Conservation (phyloP, 2,329 filamentous ascomycete species). For the Pseudovirgaria hyperparasitica region DNA sequence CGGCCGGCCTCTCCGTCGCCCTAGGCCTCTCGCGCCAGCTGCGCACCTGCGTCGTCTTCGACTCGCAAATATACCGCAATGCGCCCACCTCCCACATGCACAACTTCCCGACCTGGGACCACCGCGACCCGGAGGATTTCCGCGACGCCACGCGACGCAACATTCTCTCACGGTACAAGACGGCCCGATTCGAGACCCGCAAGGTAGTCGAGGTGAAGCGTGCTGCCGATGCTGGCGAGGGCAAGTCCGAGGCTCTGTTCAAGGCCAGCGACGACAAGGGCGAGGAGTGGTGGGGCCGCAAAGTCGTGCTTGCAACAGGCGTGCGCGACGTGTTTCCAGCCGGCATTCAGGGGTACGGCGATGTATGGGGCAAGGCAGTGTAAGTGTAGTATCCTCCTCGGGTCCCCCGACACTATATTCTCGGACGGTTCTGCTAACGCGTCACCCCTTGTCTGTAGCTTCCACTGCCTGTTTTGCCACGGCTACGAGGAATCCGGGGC, state of each 20-base stretch:
- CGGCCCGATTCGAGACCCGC: constrained; percentile 18
- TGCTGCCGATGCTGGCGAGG: constrained; percentile 8
- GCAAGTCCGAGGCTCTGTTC: constrained; percentile 13
- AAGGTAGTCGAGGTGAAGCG: constrained; percentile 11
- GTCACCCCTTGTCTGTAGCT: constrained; percentile 20
- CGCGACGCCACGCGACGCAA: constrained; percentile 20
- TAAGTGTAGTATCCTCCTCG: constrained; percentile 12
- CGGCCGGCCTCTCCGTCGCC: constrained; percentile 31
- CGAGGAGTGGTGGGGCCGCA: constrained; percentile 34
- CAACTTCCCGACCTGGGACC: constrained; percentile 17
- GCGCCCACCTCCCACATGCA: constrained; percentile 32
- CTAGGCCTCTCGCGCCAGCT: constrained; percentile 25
- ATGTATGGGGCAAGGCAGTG: constrained; percentile 43
- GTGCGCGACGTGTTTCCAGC: constrained; percentile 38
- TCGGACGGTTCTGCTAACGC: too few species aligned
- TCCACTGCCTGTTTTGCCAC: constrained; percentile 48
- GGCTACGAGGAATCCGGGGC: constrained; percentile 44
- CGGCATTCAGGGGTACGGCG: constrained; percentile 39
- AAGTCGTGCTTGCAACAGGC: constrained; percentile 44
- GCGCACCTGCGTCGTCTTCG: constrained; percentile 31
- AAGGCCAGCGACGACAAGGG: constrained; percentile 31
- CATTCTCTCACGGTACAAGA: constrained; percentile 23
- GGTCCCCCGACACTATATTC: not conserved
- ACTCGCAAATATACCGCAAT: constrained; percentile 31
- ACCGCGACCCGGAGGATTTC: constrained; percentile 15